Base-by-base conservation (phyloP, 2,329 filamentous ascomycete species). In the Hortaea sp. region DNA sequence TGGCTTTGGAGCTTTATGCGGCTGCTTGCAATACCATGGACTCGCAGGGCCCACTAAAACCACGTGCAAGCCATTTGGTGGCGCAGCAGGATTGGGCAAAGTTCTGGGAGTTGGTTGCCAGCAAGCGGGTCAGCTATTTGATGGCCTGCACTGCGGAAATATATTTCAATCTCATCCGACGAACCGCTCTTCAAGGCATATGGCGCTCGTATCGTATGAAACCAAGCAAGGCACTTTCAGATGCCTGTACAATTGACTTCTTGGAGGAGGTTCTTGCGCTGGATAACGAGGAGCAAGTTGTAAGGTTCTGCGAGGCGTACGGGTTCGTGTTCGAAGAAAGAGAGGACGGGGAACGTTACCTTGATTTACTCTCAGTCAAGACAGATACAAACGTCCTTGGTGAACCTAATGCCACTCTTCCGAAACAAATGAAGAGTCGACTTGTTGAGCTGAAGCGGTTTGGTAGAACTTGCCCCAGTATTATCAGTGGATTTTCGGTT, bases 141-240 rank as follows among this genome's bases (percentile, higher is more conserved):
- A 77, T 80, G 73, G 78, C 74, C 6, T 82, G 79, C 60, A 76
- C 80, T 27, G 76, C 78, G 1, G 79, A 82, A 54, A 74, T 80
- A 7, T 76, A 76, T 50, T 82, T 83, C 63, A 76, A 75, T 45
- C 65, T 75, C 28, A 65, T 82, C 39, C 75, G 79, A 7, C 70
- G 75, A 43, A 73, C 70, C 27, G 72, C 75, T 5, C 68, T 83
- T 40, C 71, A 75, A 35, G 53, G 69, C 66, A 52, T 61, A 6
- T 45, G 53, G 5, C 53, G 53, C 10, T 48, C 43, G 6, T 53
- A 49, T 35, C 48, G 53, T 9, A 12, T 27, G 7, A 49, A 42
- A 12, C 13, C 42, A 11, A 52, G 40, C 13, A 12, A 49, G 63
- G 64, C 44, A 4, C 37, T 43, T 7, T 6, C 42, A 39, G 46